Percentiles rank a stretch among this genome's conserved stretches.
Conservation (phyloP, 768 basidiomycete genomes). For the Mycena vitilis region DNA sequence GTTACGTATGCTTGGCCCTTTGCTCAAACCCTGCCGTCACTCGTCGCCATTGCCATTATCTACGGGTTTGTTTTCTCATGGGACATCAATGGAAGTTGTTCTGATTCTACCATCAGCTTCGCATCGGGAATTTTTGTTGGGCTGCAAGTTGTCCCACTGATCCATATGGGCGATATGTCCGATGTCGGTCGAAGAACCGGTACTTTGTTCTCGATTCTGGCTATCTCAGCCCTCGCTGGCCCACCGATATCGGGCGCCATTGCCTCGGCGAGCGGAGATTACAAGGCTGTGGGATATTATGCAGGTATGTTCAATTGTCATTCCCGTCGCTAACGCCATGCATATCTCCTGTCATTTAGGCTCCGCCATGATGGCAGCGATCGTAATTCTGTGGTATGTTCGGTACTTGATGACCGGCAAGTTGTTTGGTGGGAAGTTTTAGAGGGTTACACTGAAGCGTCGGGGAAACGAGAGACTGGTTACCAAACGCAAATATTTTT, state of each 20-base stretch:
- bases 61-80: conserved; percentile 65
- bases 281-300: conserved; percentile 64
- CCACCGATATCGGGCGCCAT: conserved; percentile 84
- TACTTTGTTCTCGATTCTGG: conserved; percentile 69
- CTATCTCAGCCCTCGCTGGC: conserved; percentile 73
- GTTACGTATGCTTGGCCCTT: conserved; percentile 82
- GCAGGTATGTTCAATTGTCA: conserved; percentile 53
- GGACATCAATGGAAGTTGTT: background rate
- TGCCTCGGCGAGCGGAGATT: conserved; percentile 62
- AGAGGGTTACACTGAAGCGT: background rate
- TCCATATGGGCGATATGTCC: conserved; percentile 67
- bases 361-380: conserved; percentile 18
- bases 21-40: conserved; percentile 52
- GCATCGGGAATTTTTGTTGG: conserved; percentile 72
- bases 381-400: conserved; percentile 27
- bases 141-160: conserved; percentile 65
- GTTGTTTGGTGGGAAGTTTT: conserved; percentile 29
- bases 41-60: conserved; percentile 66
- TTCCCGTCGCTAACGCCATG: background rate
- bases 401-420: conserved; percentile 32
- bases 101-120: conserved; percentile 52
- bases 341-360: background rate
- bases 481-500: too few species aligned
- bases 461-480: too few species aligned
- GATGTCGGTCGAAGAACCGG: conserved; percentile 77